Conservation (phyloP, 352 stramenopile genomes). For the Phytopythium vexans region DNA sequence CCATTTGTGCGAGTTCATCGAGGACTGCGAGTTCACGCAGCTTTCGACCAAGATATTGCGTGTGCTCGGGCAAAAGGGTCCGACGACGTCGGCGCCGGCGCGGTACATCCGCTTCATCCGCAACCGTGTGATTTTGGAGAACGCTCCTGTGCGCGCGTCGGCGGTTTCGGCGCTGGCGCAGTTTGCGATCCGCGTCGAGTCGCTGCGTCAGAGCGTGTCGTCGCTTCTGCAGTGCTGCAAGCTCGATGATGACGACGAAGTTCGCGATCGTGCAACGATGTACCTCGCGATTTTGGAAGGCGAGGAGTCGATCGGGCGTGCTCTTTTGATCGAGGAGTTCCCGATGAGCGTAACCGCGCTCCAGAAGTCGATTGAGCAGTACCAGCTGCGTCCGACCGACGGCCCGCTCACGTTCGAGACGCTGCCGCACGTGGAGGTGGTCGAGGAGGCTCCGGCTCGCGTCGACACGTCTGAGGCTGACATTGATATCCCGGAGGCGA, state of each 20-base stretch:
- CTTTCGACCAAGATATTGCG: conserved; percentile 94
- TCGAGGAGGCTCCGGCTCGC: conserved; percentile 35
- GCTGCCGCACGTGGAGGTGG: conserved; percentile 80
- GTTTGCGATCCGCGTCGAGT: conserved; percentile 94
- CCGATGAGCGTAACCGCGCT: conserved; percentile 68
- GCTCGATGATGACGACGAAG: conserved; percentile 98
- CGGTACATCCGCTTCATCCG: conserved; percentile 99
- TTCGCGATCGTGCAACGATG: conserved; percentile 90
- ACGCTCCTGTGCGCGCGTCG: conserved; percentile 94
- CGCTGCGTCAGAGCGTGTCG: conserved; percentile 91
- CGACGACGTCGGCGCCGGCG: conserved; percentile 90
- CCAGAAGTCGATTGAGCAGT: conserved; percentile 87
- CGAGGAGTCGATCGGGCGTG: conserved; percentile 46
- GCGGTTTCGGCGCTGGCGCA: conserved; percentile 95
- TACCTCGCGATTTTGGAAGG: conserved; percentile 79
- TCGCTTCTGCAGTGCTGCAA: conserved; percentile 95
- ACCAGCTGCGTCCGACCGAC: conserved; percentile 68
- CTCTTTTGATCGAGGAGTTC: conserved; percentile 73
- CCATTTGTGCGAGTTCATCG: conserved; percentile 99
- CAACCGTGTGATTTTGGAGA: conserved; percentile 99
- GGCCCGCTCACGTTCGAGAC: conserved; percentile 80
- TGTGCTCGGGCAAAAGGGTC: conserved; percentile 94
- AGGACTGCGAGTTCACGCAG: conserved; percentile 94
- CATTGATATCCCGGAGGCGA: conserved; percentile 17
- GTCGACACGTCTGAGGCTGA: conserved; percentile 37